These are phyloP conservation scores for Pholiota conissans DNA, from an alignment of 768 basidiomycete genomes.

Conservation along the genomic window DNA sequence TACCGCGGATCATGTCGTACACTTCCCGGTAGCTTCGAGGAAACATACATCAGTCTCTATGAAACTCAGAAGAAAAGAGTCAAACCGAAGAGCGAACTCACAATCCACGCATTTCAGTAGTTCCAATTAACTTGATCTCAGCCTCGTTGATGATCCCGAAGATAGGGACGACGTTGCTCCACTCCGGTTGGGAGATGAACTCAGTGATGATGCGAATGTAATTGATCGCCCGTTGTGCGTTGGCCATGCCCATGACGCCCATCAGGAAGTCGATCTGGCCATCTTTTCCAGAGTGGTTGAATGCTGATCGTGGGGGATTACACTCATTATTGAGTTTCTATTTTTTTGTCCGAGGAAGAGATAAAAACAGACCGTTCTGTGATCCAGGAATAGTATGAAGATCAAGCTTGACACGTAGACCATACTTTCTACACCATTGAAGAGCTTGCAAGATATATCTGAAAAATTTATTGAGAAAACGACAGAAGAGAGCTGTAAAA, in stretches of 20 bases:
- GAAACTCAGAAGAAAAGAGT: constrained; percentile 9
- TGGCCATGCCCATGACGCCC: constrained; percentile 84
- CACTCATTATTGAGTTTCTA: not conserved
- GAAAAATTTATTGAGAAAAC: not conserved
- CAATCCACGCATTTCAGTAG: constrained; percentile 56
- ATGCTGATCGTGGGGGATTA: constrained; percentile 30
- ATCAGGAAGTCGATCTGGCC: constrained; percentile 68
- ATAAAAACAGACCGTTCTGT: constrained; percentile 53
- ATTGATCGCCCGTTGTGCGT: constrained; percentile 77
- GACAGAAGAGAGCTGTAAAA: not conserved
- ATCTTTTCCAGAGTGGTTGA: constrained; percentile 62
- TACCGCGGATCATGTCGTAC: constrained; percentile 64
- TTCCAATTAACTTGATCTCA: constrained; percentile 54
- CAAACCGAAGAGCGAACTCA: constrained; percentile 37
- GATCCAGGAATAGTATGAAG: constrained; percentile 79
- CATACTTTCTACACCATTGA: constrained; percentile 84
- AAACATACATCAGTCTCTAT: not conserved
- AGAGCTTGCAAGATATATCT: constrained; percentile 78
- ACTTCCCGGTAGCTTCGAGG: constrained; percentile 52
- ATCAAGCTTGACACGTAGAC: constrained; percentile 78
- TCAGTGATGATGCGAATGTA: constrained; percentile 78
- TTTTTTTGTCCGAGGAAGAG: not conserved
- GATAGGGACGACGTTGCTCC: constrained; percentile 59
- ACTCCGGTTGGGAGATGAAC: constrained; percentile 83
- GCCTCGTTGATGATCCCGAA: constrained; percentile 72